Percentiles rank a stretch among this genome's conserved stretches.
Conservation (phyloP, 108 stramenopile genomes). For the Craspedostauros australis region DNA sequence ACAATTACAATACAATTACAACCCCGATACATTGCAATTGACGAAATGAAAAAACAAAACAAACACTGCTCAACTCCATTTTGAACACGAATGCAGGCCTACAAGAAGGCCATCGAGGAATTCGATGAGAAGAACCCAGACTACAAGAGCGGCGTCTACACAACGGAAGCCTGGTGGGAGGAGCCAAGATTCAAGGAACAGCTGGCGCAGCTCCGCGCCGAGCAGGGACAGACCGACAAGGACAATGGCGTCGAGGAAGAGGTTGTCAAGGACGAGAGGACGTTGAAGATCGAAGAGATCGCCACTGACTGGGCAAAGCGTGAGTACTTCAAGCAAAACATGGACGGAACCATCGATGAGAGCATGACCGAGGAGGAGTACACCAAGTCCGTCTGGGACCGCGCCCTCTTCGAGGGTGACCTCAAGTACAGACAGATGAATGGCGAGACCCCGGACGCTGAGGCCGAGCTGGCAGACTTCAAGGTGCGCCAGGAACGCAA, state of each 20-base stretch:
- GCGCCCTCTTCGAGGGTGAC: constrained; percentile 71
- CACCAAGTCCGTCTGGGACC: constrained; percentile 68
- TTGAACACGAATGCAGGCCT: constrained; percentile 30
- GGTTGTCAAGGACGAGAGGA: constrained; percentile 32
- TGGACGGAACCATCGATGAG: constrained; percentile 36
- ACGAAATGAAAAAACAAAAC: too few species aligned
- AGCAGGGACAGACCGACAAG: constrained; percentile 12
- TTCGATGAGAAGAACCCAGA: constrained; percentile 31
- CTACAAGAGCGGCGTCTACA: constrained; percentile 16
- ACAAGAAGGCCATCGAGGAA: constrained; percentile 32
- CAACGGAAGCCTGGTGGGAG: constrained; percentile 50
- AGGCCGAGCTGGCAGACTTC: constrained; percentile 40
- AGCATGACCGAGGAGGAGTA: constrained; percentile 55
- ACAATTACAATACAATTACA: too few species aligned
- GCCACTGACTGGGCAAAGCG: constrained; percentile 78
- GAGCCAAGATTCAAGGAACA: constrained; percentile 13
- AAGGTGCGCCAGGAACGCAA: constrained; percentile 46
- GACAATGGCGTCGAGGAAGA: constrained; percentile 34
- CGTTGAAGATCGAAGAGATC: constrained; percentile 47
- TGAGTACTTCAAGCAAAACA: constrained; percentile 55
- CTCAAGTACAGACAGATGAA: constrained; percentile 48
- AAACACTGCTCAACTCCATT: not conserved
- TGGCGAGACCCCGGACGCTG: constrained; percentile 29
- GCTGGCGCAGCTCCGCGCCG: constrained; percentile 17
- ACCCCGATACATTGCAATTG: too few species aligned